Conservation (phyloP, 108 stramenopile genomes). For the Cyclotella cryptica region DNA sequence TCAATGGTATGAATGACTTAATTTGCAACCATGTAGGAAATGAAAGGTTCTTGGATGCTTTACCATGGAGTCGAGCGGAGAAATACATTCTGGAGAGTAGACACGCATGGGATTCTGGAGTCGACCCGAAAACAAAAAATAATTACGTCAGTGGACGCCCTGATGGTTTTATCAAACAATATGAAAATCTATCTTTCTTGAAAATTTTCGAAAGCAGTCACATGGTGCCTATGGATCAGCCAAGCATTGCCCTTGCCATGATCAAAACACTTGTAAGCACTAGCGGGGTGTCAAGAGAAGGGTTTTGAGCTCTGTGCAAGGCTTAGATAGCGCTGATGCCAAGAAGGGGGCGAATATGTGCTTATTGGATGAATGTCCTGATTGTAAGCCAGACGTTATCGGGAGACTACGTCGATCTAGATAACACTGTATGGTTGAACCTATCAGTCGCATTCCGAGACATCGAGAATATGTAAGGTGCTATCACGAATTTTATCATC, state of each 20-base stretch:
- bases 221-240: slow-evolving; percentile 98
- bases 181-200: slow-evolving; percentile 77
- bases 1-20: slow-evolving; percentile 90
- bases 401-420: too few relatives aligned
- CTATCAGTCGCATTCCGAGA: too few relatives aligned
- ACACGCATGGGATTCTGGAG: slow-evolving; percentile 74
- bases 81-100: slow-evolving; percentile 66
- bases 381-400: slow-evolving; percentile 37
- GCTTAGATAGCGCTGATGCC: slow-evolving; percentile 26
- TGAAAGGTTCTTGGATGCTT: slow-evolving; percentile 76
- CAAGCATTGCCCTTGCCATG: slow-evolving; percentile 87
- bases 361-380: slow-evolving; percentile 43
- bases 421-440: too few relatives aligned
- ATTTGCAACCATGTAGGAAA: slow-evolving; percentile 97
- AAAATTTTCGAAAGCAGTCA: slow-evolving; percentile 82
- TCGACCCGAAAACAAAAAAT: slow-evolving; percentile 38
- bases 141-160: slow-evolving; percentile 45
- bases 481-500: too few relatives aligned
- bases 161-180: slow-evolving; percentile 85
- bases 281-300: slow-evolving; percentile 13
- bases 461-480: too few relatives aligned
- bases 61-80: slow-evolving; percentile 78
- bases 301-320: slow-evolving; percentile 44
- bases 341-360: slow-evolving; percentile 35
- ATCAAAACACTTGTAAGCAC: slow-evolving; percentile 69